Conservation (phyloP, 495 filamentous ascomycete species). For the Aspergillus avenaceus region DNA sequence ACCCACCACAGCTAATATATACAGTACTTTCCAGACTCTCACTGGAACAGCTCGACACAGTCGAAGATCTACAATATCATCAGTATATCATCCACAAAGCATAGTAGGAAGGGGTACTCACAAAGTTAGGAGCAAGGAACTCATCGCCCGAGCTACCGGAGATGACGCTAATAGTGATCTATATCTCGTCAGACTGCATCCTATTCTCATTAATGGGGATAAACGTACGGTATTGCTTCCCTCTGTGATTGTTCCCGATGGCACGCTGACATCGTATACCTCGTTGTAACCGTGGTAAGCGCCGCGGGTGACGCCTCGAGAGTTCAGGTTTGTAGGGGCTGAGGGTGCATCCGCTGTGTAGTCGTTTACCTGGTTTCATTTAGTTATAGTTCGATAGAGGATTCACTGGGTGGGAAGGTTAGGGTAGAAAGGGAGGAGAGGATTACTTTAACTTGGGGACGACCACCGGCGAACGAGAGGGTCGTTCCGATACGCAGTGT, state of each 20-base stretch:
- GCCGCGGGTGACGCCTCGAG: conserved; percentile 59
- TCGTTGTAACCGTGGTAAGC: conserved; percentile 60
- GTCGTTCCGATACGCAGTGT: conserved; percentile 64
- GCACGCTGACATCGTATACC: conserved; percentile 54
- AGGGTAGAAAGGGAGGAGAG: background rate
- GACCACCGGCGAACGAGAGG: conserved; percentile 52
- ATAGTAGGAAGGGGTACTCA: conserved; percentile 33
- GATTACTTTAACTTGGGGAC: conserved; percentile 24
- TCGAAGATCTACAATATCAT: conserved; percentile 47
- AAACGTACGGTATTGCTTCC: conserved; percentile 51
- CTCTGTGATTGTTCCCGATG: conserved; percentile 49
- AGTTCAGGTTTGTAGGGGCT: conserved; percentile 60
- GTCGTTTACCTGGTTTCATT: conserved; percentile 41
- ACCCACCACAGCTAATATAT: background rate
- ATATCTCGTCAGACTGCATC: too few species aligned
- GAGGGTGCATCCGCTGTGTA: conserved; percentile 43
- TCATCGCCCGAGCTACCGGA: conserved; percentile 53
- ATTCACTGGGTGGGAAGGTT: background rate
- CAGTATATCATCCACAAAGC: background rate
- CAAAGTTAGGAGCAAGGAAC: conserved; percentile 58
- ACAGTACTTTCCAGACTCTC: background rate
- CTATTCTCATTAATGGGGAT: background rate
- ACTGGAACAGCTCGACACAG: conserved; percentile 50
- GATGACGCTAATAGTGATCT: conserved; percentile 54
- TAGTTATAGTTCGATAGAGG: background rate